phyloP scores from a whole-genome alignment of 192 early-diverging fungal species.

The Backusella tarrabulga region DNA sequence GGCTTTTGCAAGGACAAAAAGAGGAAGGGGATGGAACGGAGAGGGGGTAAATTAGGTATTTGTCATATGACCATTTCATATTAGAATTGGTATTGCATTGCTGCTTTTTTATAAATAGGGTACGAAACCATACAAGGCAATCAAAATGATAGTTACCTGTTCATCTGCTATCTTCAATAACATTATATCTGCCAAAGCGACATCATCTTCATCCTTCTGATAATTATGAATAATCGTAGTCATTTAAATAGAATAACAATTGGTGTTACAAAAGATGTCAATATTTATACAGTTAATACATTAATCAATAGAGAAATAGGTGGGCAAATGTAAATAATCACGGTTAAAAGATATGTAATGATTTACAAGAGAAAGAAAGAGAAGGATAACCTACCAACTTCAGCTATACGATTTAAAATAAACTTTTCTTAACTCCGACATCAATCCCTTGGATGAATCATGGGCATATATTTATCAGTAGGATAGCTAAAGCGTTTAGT shows the following conservation, averaged over 20 bases:
- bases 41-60: not conserved
- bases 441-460: not conserved
- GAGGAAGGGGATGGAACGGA: not conserved
- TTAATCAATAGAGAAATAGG: not conserved
- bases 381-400: not conserved
- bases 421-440: not conserved
- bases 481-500: not conserved
- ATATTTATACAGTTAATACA: not conserved
- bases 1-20: not conserved
- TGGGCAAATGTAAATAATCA: not conserved
- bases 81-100: not conserved
- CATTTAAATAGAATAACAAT: not conserved
- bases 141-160: constrained; percentile 4
- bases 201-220: not conserved
- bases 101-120: not conserved
- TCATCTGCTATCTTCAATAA: not conserved
- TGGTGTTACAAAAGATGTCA: not conserved
- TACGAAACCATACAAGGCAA: not conserved
- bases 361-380: constrained; percentile 3
- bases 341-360: not conserved
- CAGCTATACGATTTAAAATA: not conserved
- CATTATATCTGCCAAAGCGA: not conserved
- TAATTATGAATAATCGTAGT: not conserved
- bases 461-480: not conserved
- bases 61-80: constrained; percentile 5